Percentiles rank a stretch among this genome's conserved stretches.
phyloP scores from a whole-genome alignment of 2,329 filamentous ascomycete genomes.

The Phialemoniopsis sp. region DNA sequence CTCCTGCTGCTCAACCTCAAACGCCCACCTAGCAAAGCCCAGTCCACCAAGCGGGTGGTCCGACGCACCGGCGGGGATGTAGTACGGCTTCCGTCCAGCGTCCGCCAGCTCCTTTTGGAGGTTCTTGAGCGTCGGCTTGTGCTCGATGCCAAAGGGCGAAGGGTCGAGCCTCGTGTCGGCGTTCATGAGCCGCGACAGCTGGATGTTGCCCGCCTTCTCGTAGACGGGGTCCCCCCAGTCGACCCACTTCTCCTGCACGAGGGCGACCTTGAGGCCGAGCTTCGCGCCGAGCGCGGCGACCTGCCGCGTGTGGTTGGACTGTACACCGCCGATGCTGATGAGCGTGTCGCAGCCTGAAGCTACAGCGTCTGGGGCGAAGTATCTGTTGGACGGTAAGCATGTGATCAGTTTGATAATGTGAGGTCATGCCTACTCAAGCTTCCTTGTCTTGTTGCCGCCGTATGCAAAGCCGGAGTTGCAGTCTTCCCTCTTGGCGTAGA shows the following conservation, averaged over 20 bases:
- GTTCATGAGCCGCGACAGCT: constrained; percentile 64
- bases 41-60: constrained; percentile 67
- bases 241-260: constrained; percentile 68
- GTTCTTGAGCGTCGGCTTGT: constrained; percentile 55
- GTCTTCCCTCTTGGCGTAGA: constrained; percentile 71
- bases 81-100: constrained; percentile 55
- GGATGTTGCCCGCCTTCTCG: constrained; percentile 65
- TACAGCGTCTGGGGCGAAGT: constrained; percentile 61
- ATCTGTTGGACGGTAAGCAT: constrained; percentile 29
- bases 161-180: constrained; percentile 59
- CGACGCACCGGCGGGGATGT: constrained; percentile 67
- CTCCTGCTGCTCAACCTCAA: constrained; percentile 65
- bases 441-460: constrained; percentile 67
- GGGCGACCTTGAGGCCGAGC: constrained; percentile 49
- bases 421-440: constrained; percentile 48
- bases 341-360: constrained; percentile 55
- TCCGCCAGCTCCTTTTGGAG: constrained; percentile 52
- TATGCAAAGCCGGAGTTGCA: constrained; percentile 64
- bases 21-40: constrained; percentile 69
- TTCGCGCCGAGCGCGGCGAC: constrained; percentile 59
- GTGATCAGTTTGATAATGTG: neutral
- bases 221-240: constrained; percentile 57
- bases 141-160: constrained; percentile 62
- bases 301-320: constrained; percentile 67
- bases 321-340: constrained; percentile 63